These are phyloP conservation scores for Lasiodiplodia sp. DNA, from an alignment of 2,329 filamentous ascomycete species.

Conservation along the genomic window DNA sequence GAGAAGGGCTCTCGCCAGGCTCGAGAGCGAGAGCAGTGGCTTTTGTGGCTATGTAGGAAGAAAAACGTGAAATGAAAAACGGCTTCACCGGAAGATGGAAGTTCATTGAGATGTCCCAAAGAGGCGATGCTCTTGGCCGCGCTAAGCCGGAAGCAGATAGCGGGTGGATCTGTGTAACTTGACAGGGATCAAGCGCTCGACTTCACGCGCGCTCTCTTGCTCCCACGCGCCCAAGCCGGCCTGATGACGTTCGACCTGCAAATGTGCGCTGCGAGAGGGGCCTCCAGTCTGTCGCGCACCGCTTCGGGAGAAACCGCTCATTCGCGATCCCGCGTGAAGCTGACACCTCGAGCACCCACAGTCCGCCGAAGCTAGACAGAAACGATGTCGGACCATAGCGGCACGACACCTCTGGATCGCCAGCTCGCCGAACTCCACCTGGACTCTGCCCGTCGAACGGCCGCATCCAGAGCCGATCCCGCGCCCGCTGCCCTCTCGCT, in stretches of 20 bases:
- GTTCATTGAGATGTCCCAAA: constrained; percentile 15
- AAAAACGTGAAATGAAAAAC: constrained; percentile 29
- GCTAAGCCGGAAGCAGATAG: constrained; percentile 6
- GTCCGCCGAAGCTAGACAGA: background rate
- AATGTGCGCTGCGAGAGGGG: constrained; percentile 3
- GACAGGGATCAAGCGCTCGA: constrained; percentile 23
- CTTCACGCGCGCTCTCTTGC: constrained; percentile 13
- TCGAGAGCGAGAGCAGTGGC: background rate
- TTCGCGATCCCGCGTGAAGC: background rate
- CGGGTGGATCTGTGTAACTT: constrained; percentile 18
- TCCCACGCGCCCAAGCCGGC: constrained; percentile 12
- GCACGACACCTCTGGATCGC: constrained; percentile 18
- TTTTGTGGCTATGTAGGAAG: constrained; percentile 23
- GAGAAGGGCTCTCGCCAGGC: background rate
- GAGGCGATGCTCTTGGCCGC: constrained; percentile 22
- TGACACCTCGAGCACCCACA: constrained; percentile 1
- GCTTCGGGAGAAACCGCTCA: background rate
- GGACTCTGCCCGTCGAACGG: constrained; percentile 3
- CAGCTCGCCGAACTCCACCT: constrained; percentile 21
- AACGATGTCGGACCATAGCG: constrained; percentile 20
- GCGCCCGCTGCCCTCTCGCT: constrained; percentile 7
- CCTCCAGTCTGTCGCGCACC: background rate
- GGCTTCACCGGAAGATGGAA: constrained; percentile 21
- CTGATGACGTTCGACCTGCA: constrained; percentile 14
- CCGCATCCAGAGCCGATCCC: background rate